These are phyloP conservation scores for Backusella psychrophila DNA, from an alignment of 192 early-diverging fungal species.

Conservation along the genomic window DNA sequence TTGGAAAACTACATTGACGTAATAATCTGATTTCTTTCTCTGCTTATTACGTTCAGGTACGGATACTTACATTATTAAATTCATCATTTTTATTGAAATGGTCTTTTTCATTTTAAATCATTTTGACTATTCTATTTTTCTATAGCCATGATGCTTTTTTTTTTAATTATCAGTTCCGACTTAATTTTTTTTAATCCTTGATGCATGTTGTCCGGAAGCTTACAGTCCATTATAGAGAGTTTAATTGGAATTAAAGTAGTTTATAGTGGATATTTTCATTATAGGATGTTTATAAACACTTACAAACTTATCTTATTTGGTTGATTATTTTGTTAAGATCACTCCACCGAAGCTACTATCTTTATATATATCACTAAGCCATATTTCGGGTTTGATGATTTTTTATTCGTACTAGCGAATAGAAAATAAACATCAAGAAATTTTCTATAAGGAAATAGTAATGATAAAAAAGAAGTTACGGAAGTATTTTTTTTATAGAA, in stretches of 20 bases:
- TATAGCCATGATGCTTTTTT: neutral
- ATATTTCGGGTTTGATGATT: neutral
- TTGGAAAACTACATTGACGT: no score
- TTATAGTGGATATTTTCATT: neutral
- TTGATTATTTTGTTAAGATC: neutral
- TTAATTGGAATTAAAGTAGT: neutral
- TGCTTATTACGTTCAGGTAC: neutral
- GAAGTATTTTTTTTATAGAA: neutral
- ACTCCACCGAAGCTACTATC: neutral
- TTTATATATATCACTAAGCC: neutral
- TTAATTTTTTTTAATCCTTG: neutral
- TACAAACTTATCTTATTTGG: neutral
- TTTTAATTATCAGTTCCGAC: neutral
- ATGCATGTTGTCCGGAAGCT: no score
- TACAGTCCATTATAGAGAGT: no score
- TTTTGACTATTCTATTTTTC: neutral
- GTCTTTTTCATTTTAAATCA: neutral
- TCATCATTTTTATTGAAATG: neutral
- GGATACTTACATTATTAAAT: neutral
- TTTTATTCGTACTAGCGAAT: neutral
- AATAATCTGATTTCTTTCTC: no score
- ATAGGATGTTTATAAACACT: neutral
- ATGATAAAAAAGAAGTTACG: neutral
- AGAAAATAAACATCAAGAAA: neutral
- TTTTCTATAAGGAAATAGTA: neutral